Percentiles rank a stretch among this genome's conserved stretches.
Evolutionary conservation across 2,329 filamentous ascomycete genomes (phyloP).

Genomic region (Pseudopyricularia javanii): DNA sequence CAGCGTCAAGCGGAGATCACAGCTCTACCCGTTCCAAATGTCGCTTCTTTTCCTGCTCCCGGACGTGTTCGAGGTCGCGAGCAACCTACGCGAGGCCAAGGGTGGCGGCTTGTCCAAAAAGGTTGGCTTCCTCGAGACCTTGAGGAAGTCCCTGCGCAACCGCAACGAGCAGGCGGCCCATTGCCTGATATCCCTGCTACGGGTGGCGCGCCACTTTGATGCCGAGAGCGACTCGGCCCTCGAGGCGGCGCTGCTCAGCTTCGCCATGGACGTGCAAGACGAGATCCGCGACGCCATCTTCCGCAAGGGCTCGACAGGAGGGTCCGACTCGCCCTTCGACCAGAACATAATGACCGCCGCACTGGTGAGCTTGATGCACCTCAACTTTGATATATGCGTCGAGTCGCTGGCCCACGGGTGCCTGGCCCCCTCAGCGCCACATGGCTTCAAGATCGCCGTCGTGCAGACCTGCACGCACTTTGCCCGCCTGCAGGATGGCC

Average conservation of each 20-base stretch:
- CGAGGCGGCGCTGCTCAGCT: slow-evolving; percentile 49
- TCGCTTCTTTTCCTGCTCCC: slow-evolving; percentile 51
- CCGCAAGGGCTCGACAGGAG: slow-evolving; percentile 31
- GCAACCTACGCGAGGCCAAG: slow-evolving; percentile 53
- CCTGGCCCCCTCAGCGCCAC: slow-evolving; percentile 41
- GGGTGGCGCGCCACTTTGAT: slow-evolving; percentile 51
- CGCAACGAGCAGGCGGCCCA: slow-evolving; percentile 56
- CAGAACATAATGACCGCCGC: slow-evolving; percentile 54
- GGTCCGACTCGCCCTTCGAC: slow-evolving; percentile 41
- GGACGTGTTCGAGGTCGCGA: slow-evolving; percentile 59
- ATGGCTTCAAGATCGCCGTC: slow-evolving; percentile 48
- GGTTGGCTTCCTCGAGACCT: slow-evolving; percentile 49
- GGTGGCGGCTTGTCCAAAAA: slow-evolving; percentile 52
- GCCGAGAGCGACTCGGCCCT: slow-evolving; percentile 46
- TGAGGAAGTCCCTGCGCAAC: slow-evolving; percentile 51
- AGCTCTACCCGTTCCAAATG: slow-evolving; percentile 51
- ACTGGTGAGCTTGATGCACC: slow-evolving; percentile 51
- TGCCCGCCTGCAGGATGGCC: slow-evolving; percentile 35
- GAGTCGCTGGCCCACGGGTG: slow-evolving; percentile 45
- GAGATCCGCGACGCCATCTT: slow-evolving; percentile 57
- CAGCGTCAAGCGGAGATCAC: slow-evolving; percentile 38
- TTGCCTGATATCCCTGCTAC: slow-evolving; percentile 49
- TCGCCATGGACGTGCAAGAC: slow-evolving; percentile 57
- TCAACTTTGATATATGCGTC: slow-evolving; percentile 47
- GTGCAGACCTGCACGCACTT: slow-evolving; percentile 53